Conservation (phyloP, 2,329 filamentous ascomycete species). For the Aspergillus pseudotamarii region DNA sequence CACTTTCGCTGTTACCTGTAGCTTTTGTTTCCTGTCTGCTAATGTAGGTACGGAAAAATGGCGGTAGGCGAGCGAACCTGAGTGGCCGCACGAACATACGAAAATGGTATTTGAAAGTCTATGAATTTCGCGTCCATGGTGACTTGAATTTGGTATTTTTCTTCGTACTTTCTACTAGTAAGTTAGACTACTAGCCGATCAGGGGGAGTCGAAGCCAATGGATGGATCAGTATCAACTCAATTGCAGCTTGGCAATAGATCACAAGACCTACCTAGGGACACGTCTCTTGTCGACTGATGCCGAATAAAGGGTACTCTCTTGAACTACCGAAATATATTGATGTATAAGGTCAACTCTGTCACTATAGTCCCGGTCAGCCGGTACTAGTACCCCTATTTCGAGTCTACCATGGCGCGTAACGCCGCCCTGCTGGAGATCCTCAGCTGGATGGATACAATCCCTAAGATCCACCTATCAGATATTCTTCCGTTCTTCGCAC, state of each 20-base stretch:
- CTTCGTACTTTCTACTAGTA: neutral
- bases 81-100: neutral
- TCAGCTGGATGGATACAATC: neutral
- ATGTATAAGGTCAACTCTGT: neutral
- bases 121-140: neutral
- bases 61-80: neutral
- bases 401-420: neutral
- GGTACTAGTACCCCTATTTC: neutral
- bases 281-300: neutral
- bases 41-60: constrained; percentile 4
- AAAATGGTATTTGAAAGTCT: neutral
- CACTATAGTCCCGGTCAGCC: neutral
- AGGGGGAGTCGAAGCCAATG: constrained; percentile 10
- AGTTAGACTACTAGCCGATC: constrained; percentile 5
- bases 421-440: neutral
- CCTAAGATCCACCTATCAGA: constrained; percentile 6
- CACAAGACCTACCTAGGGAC: constrained; percentile 12
- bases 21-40: constrained; percentile 3
- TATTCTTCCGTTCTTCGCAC: constrained; percentile 9
- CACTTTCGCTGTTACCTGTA: neutral
- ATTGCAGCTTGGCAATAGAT: constrained; percentile 17
- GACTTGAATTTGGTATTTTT: constrained; percentile 1
- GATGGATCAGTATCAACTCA: constrained; percentile 5
- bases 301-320: neutral
- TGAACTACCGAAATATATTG: neutral